Base-by-base conservation (phyloP, 441 rosid species). In the Adansonia gregorii region DNA sequence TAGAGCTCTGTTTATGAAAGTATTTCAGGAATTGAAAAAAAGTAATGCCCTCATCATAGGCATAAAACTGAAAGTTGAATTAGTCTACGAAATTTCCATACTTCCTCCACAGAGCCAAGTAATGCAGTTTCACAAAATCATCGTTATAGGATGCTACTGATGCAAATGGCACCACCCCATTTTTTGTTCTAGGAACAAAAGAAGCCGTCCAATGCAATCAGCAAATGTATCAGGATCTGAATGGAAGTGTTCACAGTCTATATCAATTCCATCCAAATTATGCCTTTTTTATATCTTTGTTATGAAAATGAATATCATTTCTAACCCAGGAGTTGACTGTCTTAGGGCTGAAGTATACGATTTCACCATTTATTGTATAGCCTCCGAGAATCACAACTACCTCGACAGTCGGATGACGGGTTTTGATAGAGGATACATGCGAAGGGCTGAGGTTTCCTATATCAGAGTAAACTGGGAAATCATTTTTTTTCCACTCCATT, bases 331-430 rank as follows among this genome's bases (percentile, higher is more conserved):
- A 84, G 66, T 74, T 76, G 79, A 84, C 78, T 15, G 92, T 81
- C 73, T 27, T 74, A 1, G 91, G 89, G 6, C 48, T 63, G 82
- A 90, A 87, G 78, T 1, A 67, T 2, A 84, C 86, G 1, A 1
- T 0, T 45, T 73, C 54, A 22, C 35, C 7, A 14, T 71, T 75
- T 31, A 85, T 46, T 43, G 88, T 78, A 78, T 86, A 88, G 2
- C 94, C 91, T 0, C 90, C 91, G 17, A 90, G 88, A 78, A 89
- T 87, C 87, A 89, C 72, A 19, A 85, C 91, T 24, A 89, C 87
- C 86, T 83, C 88, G 74, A 89, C 84, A 35, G 82, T 90, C 5
- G 82, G 66, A 79, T 83, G 83, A 27, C 11, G 15, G 27, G 81
- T 78, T 85, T 82, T 87, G 81, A 89, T 74, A 45, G 87, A 78